Percentiles rank a stretch among this genome's conserved stretches.
These are phyloP conservation scores for Penicillium sp. DNA, from an alignment of 2,329 filamentous ascomycete species.

Conservation along the genomic window DNA sequence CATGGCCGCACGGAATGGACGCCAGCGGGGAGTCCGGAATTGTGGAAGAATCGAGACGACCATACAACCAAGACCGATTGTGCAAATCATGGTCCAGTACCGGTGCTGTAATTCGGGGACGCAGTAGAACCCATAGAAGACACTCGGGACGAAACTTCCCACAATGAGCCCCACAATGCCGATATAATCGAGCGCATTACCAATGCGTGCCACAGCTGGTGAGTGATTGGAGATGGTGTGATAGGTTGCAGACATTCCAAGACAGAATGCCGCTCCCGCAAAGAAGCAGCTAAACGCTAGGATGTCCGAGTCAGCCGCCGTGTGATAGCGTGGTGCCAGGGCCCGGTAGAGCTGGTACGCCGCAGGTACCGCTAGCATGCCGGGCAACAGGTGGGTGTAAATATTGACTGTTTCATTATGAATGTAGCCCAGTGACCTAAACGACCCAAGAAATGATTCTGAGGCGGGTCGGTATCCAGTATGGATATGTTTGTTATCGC, in stretches of 20 bases:
- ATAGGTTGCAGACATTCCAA: constrained; percentile 80
- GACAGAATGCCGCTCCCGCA: constrained; percentile 66
- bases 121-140: constrained; percentile 85
- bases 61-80: constrained; percentile 73
- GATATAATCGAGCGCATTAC: constrained; percentile 91
- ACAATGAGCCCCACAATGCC: constrained; percentile 91
- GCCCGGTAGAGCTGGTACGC: constrained; percentile 55
- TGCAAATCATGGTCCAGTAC: constrained; percentile 77
- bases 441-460: constrained; percentile 59
- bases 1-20: constrained; percentile 82
- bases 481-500: constrained; percentile 68
- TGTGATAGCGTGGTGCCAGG: constrained; percentile 64
- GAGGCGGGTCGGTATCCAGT: constrained; percentile 64
- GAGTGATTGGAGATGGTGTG: constrained; percentile 87
- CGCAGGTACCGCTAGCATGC: constrained; percentile 55
- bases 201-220: constrained; percentile 70
- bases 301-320: constrained; percentile 63
- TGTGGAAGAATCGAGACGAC: constrained; percentile 73
- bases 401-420: constrained; percentile 73
- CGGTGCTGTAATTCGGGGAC: constrained; percentile 61
- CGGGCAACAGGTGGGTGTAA: constrained; percentile 68
- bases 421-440: constrained; percentile 59
- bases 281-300: constrained; percentile 77
- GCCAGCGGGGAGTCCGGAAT: constrained; percentile 80
- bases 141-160: constrained; percentile 81